A percentile compares a stretch with the other conserved stretches of the same genome.
Conservation (phyloP, 2,329 filamentous ascomycete genomes). For the Annulohypoxylon truncatum region DNA sequence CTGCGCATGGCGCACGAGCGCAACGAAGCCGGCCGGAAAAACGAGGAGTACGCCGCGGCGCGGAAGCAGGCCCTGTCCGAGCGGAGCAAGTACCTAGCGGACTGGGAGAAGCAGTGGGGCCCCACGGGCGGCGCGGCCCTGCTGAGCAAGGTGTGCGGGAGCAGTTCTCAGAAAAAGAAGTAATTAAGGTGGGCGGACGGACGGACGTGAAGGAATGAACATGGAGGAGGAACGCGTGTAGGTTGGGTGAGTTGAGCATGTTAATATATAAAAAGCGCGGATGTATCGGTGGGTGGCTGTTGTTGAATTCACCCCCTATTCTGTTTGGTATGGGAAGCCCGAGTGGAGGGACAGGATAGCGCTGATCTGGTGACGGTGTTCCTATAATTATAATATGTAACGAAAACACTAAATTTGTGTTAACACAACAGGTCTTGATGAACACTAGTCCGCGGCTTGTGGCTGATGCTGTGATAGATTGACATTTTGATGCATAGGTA, state of each 20-base stretch:
- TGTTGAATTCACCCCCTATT: not conserved
- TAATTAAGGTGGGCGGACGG: not conserved
- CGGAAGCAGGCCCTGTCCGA: slow-evolving; percentile 14
- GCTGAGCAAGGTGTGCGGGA: slow-evolving; percentile 1
- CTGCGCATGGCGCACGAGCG: slow-evolving; percentile 36
- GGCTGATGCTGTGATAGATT: not conserved
- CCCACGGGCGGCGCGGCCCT: not conserved
- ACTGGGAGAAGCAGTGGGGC: slow-evolving; percentile 33
- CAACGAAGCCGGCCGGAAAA: slow-evolving; percentile 10
- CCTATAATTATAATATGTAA: not conserved
- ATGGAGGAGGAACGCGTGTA: not conserved
- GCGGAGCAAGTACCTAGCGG: slow-evolving; percentile 15
- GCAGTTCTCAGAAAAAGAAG: slow-evolving; percentile 12
- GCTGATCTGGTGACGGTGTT: not conserved
- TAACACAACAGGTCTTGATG: not conserved
- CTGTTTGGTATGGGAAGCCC: not conserved
- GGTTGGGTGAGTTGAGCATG: too few relatives aligned
- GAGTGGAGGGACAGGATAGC: not conserved
- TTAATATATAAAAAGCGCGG: not conserved
- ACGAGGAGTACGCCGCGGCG: not conserved
- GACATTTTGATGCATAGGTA: not conserved
- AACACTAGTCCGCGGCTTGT: not conserved
- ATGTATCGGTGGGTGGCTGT: not conserved
- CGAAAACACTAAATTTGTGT: not conserved
- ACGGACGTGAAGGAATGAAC: not conserved